Base-by-base conservation (phyloP, 169 alveolate species). In the Eimeria falciformis region DNA sequence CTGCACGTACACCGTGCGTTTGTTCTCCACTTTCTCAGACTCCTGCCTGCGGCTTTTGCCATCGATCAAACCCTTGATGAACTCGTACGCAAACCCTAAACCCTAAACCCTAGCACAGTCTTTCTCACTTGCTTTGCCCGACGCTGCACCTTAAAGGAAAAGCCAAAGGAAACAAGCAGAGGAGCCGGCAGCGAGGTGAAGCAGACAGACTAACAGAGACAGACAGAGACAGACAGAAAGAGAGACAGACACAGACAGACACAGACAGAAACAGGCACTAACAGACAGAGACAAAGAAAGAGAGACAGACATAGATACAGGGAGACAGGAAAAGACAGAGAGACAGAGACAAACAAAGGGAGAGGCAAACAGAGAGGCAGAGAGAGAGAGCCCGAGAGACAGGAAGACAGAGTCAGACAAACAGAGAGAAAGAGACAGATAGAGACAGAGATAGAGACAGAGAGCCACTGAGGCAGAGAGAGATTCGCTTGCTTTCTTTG, bases 1-100 rank as follows among this genome's bases (percentile, higher is more conserved):
- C 86, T 82, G 29, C 47, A 23, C 55, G 21, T 91, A 18, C 46
- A 58, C 75, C 29, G 75, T 23, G 40, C 33, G 4, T 33, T 78
- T 25, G 68, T 33, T n/a, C 88, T 78, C 3, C 71, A 21, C 33
- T 33, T 78, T 9, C 50, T 78, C 43, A 43, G 88, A 33, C 33
- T 18, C 53, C 29, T 78, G 3, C 88, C 88, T 0, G 88, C 88
- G 4, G 88, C 56, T n/a, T 5, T 47, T 25, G 3, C 71, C 33
- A 62, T 62, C 17, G 73, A 62, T 29, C 12, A n/a, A n/a, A n/a
- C 73, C 73, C 73, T 62, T 18, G 73, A 62, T n/a, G 73, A 62
- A 29, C 73, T 18, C 37, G 73, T 29, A 62, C 62, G 62, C 62
- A 14, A 50, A 50, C 62, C 62, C n/a, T 14, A 50, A 50, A 14